Base-by-base conservation (phyloP, 352 stramenopile species). In the Phytopythium litorale region DNA sequence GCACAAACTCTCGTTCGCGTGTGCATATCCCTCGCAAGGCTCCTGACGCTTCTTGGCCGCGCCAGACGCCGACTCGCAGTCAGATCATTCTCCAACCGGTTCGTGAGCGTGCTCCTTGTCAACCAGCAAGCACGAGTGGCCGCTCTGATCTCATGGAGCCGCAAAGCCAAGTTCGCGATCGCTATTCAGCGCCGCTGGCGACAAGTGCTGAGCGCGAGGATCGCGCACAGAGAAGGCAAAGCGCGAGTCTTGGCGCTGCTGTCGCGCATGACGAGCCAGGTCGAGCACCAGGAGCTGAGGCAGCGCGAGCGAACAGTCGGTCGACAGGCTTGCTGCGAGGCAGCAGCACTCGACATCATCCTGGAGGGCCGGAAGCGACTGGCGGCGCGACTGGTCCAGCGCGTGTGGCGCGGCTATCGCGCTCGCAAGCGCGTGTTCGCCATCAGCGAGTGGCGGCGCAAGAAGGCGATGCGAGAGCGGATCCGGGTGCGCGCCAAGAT, bases 351-450 rank as follows among this genome's bases (percentile, higher is more conserved):
- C 23, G 46, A 28, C 5, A 65, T 68, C 25, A 57, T 79, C 16
- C 33, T 50, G 18, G 62, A 57, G 1, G 64, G 57, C 15, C 37
- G 50, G 3, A 65, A 70, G 16, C 70, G 75, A 30, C 38, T 84
- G 13, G 73, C 71, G 2, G 73, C 58, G 9, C 63, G 69, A 3
- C 46, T 76, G 7, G 72, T 89, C 12, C 79, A 89, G 64, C 73
- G 79, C 8, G 73, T 86, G 21, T 89, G 79, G 79, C 69, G 77
- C n/a, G 77, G 77, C 2, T 71, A 81, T 60, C 66, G 67, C 28
- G 73, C 67, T 12, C 72, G 77, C 15, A 33, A 63, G 6, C 62
- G 66, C 0, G 71, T 73, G 38, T 58, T 63, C 38, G 60, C 54
- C 1, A 18, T 83, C n/a, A 60, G 67, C 1, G 56, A 71, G 2